Evolutionary conservation across 2,329 filamentous ascomycete genomes (phyloP).

Genomic region (Epicoccum sorghinum): DNA sequence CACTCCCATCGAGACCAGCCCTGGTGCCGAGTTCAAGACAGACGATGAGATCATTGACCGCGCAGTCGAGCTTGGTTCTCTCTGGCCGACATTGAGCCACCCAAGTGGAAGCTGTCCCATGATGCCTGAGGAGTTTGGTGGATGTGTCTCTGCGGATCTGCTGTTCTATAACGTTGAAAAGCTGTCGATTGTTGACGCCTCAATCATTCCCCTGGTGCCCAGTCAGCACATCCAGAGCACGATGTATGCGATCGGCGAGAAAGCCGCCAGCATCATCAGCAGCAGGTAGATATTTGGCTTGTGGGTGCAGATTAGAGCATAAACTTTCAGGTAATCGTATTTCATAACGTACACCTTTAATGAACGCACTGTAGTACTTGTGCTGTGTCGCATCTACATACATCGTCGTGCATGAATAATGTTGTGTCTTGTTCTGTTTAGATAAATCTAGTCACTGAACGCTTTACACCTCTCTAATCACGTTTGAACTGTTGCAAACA

Average conservation of each 20-base stretch:
- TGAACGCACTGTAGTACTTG: too few relatives aligned
- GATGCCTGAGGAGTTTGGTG: conserved; percentile 41
- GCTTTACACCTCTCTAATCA: too few relatives aligned
- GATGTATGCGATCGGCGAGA: conserved; percentile 44
- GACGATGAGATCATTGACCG: conserved; percentile 36
- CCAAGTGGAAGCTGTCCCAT: conserved; percentile 40
- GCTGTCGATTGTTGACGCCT: conserved; percentile 40
- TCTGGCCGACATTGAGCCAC: conserved; percentile 35
- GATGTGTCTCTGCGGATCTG: conserved; percentile 35
- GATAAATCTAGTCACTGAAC: too few relatives aligned
- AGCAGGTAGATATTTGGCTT: conserved; percentile 3
- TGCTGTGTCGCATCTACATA: too few relatives aligned
- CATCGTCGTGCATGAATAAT: too few relatives aligned
- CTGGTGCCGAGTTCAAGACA: conserved; percentile 33
- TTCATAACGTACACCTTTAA: too few relatives aligned
- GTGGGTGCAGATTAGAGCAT: too few relatives aligned
- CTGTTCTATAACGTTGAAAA: conserved; percentile 38
- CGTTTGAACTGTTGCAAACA: too few relatives aligned
- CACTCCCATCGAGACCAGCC: conserved; percentile 29
- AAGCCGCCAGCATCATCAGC: conserved; percentile 42
- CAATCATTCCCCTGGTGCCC: conserved; percentile 41
- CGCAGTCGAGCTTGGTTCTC: conserved; percentile 19
- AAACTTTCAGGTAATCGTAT: too few relatives aligned
- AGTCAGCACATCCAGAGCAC: conserved; percentile 41
- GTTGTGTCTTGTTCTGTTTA: too few relatives aligned